Conservation (phyloP, 345 rosid species). For the Bruguiera gymnorhiza region DNA sequence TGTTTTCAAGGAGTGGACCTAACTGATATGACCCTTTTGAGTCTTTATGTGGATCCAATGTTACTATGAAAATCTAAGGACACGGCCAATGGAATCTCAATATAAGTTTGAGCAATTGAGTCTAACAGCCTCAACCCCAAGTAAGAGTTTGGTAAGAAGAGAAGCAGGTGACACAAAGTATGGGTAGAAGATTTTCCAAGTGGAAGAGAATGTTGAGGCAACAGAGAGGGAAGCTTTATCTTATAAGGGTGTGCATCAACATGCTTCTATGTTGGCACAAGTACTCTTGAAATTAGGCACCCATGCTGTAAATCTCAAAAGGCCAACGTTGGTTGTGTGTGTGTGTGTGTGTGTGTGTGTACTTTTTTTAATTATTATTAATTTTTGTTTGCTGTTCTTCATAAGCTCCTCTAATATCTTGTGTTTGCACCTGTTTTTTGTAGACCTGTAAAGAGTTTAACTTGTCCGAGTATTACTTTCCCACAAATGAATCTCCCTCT, state of each 20-base stretch:
- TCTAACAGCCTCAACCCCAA: no score
- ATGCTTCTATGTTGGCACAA: slow-evolving; percentile 72
- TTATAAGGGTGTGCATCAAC: slow-evolving; percentile 55
- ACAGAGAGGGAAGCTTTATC: slow-evolving; percentile 55
- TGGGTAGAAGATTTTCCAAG: slow-evolving; percentile 46
- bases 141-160: no score
- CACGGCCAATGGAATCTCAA: not conserved
- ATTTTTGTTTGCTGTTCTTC: not conserved
- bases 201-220: slow-evolving; percentile 62
- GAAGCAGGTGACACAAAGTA: slow-evolving; percentile 15
- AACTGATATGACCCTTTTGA: slow-evolving; percentile 1
- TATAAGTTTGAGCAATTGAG: not conserved
- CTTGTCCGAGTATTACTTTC: no score
- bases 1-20: slow-evolving; percentile 33
- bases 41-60: slow-evolving; percentile 9
- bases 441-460: no score
- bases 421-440: no score
- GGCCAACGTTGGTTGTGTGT: not conserved
- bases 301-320: not conserved
- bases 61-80: slow-evolving; percentile 1
- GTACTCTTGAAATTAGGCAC: slow-evolving; percentile 21
- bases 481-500: no score
- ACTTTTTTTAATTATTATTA: not conserved
- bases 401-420: no score
- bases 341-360: not conserved